Evolutionary conservation across 345 rosid species (phyloP).

Genomic region (Citropsis articulata): DNA sequence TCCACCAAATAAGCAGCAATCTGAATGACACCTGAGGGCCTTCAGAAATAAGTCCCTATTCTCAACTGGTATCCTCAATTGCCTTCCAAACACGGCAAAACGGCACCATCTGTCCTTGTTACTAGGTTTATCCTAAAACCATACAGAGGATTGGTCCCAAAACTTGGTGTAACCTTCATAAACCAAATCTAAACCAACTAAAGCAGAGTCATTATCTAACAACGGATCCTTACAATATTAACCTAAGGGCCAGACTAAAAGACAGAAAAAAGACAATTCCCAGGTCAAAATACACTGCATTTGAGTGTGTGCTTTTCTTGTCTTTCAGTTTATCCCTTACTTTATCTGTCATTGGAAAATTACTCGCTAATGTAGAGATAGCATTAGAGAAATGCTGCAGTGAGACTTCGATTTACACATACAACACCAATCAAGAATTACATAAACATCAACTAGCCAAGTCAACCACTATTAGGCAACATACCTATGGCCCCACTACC

Average conservation of each 20-base stretch:
- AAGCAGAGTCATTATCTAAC: no score
- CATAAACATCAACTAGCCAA: background rate
- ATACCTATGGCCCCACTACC: background rate
- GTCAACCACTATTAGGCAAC: background rate
- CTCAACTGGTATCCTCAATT: no score
- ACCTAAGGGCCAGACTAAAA: no score
- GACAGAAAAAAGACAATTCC: no score
- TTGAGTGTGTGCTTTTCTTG: no score
- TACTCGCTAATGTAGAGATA: no score
- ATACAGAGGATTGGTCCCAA: background rate
- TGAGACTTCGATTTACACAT: background rate
- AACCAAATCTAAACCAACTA: background rate
- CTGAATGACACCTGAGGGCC: background rate
- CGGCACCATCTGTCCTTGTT: background rate
- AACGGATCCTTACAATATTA: no score
- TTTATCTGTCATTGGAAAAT: no score
- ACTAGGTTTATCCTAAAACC: background rate
- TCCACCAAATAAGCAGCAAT: background rate
- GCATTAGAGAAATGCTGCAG: background rate
- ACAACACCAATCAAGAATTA: background rate
- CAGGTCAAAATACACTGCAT: no score
- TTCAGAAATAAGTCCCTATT: background rate
- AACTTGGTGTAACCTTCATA: background rate
- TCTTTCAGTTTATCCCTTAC: no score
- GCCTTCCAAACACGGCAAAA: background rate